Evolutionary conservation across 805 yeast genomes (phyloP).

Genomic region (Pichia eremophila): DNA sequence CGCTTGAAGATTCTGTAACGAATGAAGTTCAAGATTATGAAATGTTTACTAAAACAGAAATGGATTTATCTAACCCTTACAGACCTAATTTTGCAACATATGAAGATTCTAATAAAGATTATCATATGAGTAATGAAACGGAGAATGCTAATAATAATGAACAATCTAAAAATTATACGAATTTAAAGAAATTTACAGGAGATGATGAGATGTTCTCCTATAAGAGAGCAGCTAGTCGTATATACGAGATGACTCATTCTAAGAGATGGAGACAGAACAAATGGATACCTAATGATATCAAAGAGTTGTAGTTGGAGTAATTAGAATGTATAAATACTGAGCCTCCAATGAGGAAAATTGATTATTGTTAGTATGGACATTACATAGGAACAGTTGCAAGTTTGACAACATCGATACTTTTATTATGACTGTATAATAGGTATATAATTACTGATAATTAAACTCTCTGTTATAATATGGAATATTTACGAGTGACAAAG

Average conservation of each 20-base stretch:
- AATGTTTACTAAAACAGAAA: conserved; percentile 55
- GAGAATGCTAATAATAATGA: conserved; percentile 7
- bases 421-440: too few relatives aligned
- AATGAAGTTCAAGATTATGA: conserved; percentile 44
- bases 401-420: too few relatives aligned
- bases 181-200: conserved; percentile 55
- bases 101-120: conserved; percentile 36
- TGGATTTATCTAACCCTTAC: conserved; percentile 54
- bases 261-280: conserved; percentile 38
- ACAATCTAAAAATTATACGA: conserved; percentile 32
- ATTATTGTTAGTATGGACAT: too few relatives aligned
- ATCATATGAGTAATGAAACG: conserved; percentile 14
- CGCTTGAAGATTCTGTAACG: conserved; percentile 8
- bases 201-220: conserved; percentile 72
- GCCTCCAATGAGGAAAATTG: too few relatives aligned
- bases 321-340: neutral
- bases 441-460: too few relatives aligned
- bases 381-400: too few relatives aligned
- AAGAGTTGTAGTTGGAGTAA: conserved; percentile 46
- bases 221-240: conserved; percentile 59
- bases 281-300: conserved; percentile 48
- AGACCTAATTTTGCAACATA: conserved; percentile 62
- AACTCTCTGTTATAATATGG: conserved; percentile 29
- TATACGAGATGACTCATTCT: conserved; percentile 32
- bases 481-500: conserved; percentile 44